Evolutionary conservation across 805 yeast genomes (phyloP).

Genomic region (Barnettozyma pratensis): DNA sequence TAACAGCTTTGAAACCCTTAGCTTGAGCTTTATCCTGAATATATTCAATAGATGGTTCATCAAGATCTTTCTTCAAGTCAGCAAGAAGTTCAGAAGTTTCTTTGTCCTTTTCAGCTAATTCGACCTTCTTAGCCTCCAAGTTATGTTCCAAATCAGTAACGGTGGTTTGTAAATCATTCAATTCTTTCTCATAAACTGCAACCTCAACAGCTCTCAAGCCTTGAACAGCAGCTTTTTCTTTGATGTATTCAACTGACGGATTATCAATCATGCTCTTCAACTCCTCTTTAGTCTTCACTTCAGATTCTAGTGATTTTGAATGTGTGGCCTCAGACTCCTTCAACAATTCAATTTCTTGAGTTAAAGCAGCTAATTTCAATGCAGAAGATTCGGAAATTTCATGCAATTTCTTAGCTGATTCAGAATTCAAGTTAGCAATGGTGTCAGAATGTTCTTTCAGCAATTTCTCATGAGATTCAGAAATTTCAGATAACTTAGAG

Average conservation of each 20-base stretch:
- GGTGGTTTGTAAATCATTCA: conserved; percentile 1
- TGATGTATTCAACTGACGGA: conserved; percentile 30
- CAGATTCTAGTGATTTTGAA: background rate
- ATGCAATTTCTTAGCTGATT: conserved; percentile 3
- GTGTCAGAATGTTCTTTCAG: conserved; percentile 2
- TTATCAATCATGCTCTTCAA: conserved; percentile 10
- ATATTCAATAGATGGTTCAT: conserved; percentile 29
- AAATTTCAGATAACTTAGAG: background rate
- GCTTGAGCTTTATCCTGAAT: conserved; percentile 23
- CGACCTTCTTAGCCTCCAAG: background rate
- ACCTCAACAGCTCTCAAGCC: conserved; percentile 19
- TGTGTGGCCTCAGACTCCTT: conserved; percentile 1
- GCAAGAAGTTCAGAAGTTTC: conserved; percentile 1
- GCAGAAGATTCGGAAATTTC: conserved; percentile 3
- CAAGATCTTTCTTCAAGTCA: conserved; percentile 8
- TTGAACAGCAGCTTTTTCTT: conserved; percentile 22
- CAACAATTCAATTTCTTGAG: conserved; percentile 3
- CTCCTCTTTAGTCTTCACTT: conserved; percentile 2
- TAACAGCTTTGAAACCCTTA: background rate
- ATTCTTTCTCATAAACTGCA: conserved; percentile 6
- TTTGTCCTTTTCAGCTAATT: conserved; percentile 1
- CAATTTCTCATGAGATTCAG: conserved; percentile 4
- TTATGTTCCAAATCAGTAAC: background rate
- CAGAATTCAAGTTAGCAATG: background rate
- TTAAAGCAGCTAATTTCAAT: background rate